Base-by-base conservation (phyloP, 306 rosid species). In the Quercus berberidifolia region DNA sequence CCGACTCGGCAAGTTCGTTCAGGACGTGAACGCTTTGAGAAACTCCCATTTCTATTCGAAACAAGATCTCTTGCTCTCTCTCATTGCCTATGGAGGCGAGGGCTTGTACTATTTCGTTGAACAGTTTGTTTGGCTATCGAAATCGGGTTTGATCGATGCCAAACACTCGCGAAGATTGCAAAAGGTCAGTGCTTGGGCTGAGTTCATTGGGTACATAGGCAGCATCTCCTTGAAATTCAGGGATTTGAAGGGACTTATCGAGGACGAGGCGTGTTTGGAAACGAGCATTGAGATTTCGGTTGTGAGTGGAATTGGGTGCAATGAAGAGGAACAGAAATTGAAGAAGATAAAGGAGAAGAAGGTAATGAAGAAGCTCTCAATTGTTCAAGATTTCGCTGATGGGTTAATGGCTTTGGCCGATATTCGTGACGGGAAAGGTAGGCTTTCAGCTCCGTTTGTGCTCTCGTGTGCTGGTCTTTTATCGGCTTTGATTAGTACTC, bases 371-470 rank as follows among this genome's bases (percentile, higher is more conserved):
- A 84, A 56, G 41, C 82, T 92, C 19, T 92, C 98, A 1, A 84
- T 94, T 72, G 86, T 94, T 82, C 98, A 94, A 85, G 98, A 94
- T 80, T 83, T 87, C 69, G 94, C 97, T 1, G 98, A 94, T 87
- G 91, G 88, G 3, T 78, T 94, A 6, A 92, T 92, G 97, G 89
- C 97, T 23, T 52, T 87, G 80, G 92, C 96, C 20, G 98, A 92
- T 80, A 83, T 94, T 31, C 57, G 91, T 19, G 89, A 94, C 71
- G 97, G 97, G 1, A 86, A 86, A 1, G 95, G 86, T 10, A 74
- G 79, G 5, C 76, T 88, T 73, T 83, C 94, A 4, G 89, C 86
- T 56, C 92, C 98, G 3, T 52, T 84, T 68, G 43, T 89, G 7
- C n/a, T 91, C 35, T 87, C 93, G 11, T 84, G 85, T 17, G 93